These are phyloP conservation scores for Fusarium coffeatum DNA, from an alignment of 2,329 filamentous ascomycete species.

Conservation along the genomic window DNA sequence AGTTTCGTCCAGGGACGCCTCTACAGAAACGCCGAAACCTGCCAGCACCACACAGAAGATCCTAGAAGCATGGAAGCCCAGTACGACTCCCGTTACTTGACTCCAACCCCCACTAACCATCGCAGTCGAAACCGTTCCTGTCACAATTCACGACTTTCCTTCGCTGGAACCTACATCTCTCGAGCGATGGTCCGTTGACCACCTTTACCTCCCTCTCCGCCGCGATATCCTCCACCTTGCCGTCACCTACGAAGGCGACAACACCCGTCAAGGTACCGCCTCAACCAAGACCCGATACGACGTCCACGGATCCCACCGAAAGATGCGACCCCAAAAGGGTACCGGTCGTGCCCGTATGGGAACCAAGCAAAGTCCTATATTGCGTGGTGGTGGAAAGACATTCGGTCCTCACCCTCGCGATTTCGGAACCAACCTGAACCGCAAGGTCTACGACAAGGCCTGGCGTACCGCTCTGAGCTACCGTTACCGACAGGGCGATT, in stretches of 20 bases:
- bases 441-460: conserved; percentile 94
- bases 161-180: conserved; percentile 84
- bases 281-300: conserved; percentile 84
- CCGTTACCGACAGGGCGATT: conserved; percentile 86
- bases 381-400: conserved; percentile 85
- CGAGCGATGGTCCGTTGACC: conserved; percentile 80
- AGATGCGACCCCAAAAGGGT: conserved; percentile 89
- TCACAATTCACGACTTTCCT: conserved; percentile 92
- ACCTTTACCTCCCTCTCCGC: conserved; percentile 87
- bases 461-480: conserved; percentile 96
- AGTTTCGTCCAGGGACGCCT: conserved; percentile 51
- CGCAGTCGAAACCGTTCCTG: conserved; percentile 72
- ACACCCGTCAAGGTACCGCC: conserved; percentile 86
- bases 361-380: conserved; percentile 82
- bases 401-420: conserved; percentile 94
- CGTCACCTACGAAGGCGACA: conserved; percentile 91
- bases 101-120: conserved; percentile 16
- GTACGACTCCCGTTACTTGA: conserved; percentile 48
- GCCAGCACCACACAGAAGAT: conserved; percentile 48
- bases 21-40: conserved; percentile 47
- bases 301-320: conserved; percentile 83
- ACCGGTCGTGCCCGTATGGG: conserved; percentile 83
- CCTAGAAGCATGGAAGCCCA: conserved; percentile 58
- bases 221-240: conserved; percentile 93
- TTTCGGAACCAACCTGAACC: conserved; percentile 84